phyloP scores from a whole-genome alignment of 805 yeast genomes.

The Teunomyces aglyptinius region DNA sequence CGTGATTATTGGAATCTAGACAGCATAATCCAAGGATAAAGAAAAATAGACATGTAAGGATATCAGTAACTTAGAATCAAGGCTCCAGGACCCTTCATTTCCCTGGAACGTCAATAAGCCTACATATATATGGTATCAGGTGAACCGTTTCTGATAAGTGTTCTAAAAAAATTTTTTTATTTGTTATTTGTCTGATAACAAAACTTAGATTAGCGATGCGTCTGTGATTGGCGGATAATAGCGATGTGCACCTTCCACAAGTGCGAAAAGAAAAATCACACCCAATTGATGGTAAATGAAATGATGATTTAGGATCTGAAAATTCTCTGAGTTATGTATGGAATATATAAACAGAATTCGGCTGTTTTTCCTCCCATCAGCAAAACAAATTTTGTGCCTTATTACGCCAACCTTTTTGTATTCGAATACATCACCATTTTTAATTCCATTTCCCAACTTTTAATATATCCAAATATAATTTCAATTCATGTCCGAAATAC shows the following conservation, averaged over 20 bases:
- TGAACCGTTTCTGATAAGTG: not conserved
- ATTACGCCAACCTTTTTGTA: not conserved
- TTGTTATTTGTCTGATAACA: conserved; percentile 1
- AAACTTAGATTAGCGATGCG: conserved; percentile 1
- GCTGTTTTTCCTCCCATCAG: not conserved
- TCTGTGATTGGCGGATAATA: conserved; percentile 4
- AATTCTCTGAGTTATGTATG: not conserved
- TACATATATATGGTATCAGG: not conserved
- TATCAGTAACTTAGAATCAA: no score
- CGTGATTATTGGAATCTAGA: not conserved
- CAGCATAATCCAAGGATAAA: not conserved
- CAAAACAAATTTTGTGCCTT: not conserved
- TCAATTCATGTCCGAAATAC: conserved; percentile 11
- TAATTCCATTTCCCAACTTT: not conserved
- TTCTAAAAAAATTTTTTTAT: not conserved
- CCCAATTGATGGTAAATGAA: not conserved
- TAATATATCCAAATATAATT: not conserved
- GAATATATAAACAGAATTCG: conserved; percentile 2
- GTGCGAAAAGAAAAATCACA: not conserved
- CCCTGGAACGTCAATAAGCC: conserved; percentile 2
- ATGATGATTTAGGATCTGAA: not conserved
- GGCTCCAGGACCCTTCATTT: not conserved
- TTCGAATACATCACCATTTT: not conserved
- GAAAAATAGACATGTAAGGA: not conserved
- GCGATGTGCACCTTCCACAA: not conserved